Conservation (phyloP, 1,284 basidiomycete species). For the Neolentinus lepideus region DNA sequence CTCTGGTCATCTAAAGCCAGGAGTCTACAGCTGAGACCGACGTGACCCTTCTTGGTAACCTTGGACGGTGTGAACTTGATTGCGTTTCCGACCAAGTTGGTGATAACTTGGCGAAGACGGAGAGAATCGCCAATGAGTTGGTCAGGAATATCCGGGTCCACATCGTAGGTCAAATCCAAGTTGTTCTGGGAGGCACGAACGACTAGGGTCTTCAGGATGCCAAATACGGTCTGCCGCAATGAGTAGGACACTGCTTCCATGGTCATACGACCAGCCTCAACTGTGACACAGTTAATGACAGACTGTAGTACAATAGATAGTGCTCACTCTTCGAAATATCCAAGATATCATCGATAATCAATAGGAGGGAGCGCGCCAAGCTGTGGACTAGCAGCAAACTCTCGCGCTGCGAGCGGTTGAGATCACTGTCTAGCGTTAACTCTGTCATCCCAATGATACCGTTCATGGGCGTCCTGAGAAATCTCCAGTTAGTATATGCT, state of each 20-base stretch:
- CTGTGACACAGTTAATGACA: constrained; percentile 32
- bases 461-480: constrained; percentile 89
- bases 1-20: constrained; percentile 69
- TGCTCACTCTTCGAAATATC: constrained; percentile 95
- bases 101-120: constrained; percentile 88
- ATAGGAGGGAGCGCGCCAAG: constrained; percentile 85
- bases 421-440: constrained; percentile 89
- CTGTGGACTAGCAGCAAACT: constrained; percentile 95
- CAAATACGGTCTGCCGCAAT: constrained; percentile 94
- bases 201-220: constrained; percentile 96
- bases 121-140: constrained; percentile 96
- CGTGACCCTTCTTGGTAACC: constrained; percentile 77
- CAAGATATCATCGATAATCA: constrained; percentile 98
- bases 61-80: constrained; percentile 93
- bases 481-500: constrained; percentile 2
- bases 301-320: constrained; percentile 3
- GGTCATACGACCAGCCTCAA: constrained; percentile 98
- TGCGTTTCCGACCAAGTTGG: constrained; percentile 91
- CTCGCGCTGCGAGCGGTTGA: constrained; percentile 87
- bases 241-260: constrained; percentile 99
- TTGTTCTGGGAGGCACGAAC: constrained; percentile 98
- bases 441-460: constrained; percentile 99
- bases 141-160: constrained; percentile 94
- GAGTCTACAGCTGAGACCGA: constrained; percentile 83
- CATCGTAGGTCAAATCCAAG: constrained; percentile 94